Evolutionary conservation across 176 grass and related monocot species (phyloP).

Genomic region (Coix lacrymajobi): DNA sequence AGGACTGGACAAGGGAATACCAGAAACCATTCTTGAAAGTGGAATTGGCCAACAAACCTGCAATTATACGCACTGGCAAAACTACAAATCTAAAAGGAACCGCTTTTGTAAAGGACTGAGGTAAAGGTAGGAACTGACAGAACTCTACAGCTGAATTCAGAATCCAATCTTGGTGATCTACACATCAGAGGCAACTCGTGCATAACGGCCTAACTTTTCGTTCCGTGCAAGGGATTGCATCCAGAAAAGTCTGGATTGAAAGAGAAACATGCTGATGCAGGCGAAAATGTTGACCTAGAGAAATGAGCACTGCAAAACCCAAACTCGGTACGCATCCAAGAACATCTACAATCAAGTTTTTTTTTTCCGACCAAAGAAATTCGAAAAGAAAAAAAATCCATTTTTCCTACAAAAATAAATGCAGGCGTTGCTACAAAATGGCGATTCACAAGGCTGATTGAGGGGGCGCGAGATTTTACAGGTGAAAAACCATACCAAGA

Average conservation of each 20-base stretch:
- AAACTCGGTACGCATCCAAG: neutral
- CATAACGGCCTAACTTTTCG: neutral
- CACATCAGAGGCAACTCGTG: neutral
- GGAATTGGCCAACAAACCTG: constrained; percentile 4
- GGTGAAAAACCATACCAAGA: neutral
- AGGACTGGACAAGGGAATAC: neutral
- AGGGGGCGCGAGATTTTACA: neutral
- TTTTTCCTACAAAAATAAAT: neutral
- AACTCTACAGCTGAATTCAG: constrained; percentile 15
- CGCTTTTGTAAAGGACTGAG: neutral
- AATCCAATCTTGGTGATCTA: neutral
- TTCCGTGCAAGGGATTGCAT: neutral
- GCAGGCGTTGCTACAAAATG: neutral
- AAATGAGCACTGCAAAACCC: neutral
- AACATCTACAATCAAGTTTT: neutral
- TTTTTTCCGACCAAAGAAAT: neutral
- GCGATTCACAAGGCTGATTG: neutral
- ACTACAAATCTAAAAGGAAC: constrained; percentile 28
- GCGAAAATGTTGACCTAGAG: neutral
- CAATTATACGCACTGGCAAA: constrained; percentile 24
- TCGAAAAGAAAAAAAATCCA: neutral
- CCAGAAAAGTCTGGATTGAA: neutral
- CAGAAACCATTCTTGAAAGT: constrained; percentile 7
- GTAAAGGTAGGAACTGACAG: constrained; percentile 3
- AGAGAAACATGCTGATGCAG: neutral